A percentile compares a stretch with the other conserved stretches of the same genome.
phyloP scores from a whole-genome alignment of 805 yeast species.

The Metschnikowia cubensis region DNA sequence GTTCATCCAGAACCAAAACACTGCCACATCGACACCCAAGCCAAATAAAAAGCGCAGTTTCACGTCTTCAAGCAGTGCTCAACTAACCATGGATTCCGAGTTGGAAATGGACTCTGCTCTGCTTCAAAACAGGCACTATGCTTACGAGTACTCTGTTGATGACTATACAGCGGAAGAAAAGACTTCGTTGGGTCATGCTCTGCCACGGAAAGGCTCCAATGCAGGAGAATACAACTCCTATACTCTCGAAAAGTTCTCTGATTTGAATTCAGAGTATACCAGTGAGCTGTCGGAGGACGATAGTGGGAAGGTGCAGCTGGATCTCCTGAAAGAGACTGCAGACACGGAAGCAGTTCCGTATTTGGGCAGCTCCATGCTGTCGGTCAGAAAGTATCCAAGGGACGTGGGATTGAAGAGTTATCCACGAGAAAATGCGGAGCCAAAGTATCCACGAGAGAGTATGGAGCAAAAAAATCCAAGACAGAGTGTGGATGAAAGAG shows the following conservation, averaged over 20 bases:
- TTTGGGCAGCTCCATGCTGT: constrained; percentile 13
- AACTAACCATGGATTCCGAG: neutral
- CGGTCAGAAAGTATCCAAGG: constrained; percentile 10
- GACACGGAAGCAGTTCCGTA: constrained; percentile 2
- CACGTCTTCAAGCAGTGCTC: constrained; percentile 1
- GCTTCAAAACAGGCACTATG: constrained; percentile 22
- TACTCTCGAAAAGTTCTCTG: constrained; percentile 31
- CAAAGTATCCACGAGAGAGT: neutral
- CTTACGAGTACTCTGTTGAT: constrained; percentile 32
- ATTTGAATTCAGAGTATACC: constrained; percentile 7
- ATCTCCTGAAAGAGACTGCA: neutral
- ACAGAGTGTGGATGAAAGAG: neutral
- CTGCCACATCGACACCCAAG: constrained; percentile 41
- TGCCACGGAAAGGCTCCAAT: neutral
- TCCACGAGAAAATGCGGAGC: neutral
- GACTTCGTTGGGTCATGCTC: neutral
- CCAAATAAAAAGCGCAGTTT: constrained; percentile 17
- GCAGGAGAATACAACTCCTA: constrained; percentile 16
- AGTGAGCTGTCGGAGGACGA: constrained; percentile 1
- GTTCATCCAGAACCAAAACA: constrained; percentile 13
- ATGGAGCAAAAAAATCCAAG: neutral
- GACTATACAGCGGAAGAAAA: constrained; percentile 10
- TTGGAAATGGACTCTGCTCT: constrained; percentile 6
- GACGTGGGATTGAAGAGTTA: too few species aligned
- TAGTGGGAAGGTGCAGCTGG: neutral